Evolutionary conservation across 2,329 filamentous ascomycete species (phyloP).

Genomic region (Colletotrichum somersetense): DNA sequence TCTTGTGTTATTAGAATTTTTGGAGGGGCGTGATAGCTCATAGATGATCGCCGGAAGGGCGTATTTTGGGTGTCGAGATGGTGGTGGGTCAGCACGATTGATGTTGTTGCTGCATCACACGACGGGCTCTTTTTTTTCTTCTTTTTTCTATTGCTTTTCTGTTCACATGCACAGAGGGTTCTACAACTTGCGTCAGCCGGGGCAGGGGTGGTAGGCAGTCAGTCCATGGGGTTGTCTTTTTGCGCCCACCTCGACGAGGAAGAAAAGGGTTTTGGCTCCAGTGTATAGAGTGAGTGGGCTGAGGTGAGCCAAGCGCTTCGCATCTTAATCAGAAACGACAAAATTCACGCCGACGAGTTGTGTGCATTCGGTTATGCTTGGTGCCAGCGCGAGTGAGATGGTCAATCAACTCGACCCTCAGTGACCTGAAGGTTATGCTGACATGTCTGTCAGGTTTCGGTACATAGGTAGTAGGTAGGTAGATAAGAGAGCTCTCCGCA

Average conservation of each 20-base stretch:
- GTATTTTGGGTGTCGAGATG: slow-evolving; percentile 14
- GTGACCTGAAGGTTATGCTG: background rate
- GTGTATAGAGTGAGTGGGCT: slow-evolving; percentile 37
- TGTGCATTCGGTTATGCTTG: background rate
- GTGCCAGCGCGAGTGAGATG: background rate
- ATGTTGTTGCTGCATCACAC: background rate
- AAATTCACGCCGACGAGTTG: background rate
- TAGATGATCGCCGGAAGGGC: slow-evolving; percentile 35
- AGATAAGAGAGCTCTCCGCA: background rate
- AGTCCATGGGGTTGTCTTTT: slow-evolving; percentile 13
- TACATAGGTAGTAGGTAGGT: background rate
- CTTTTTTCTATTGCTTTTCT: slow-evolving; percentile 1
- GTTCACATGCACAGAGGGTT: background rate
- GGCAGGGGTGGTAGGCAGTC: background rate
- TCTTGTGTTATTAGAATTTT: slow-evolving; percentile 38
- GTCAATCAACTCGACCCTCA: background rate
- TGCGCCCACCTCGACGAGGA: background rate
- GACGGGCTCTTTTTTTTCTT: background rate
- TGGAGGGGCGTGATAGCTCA: slow-evolving; percentile 20
- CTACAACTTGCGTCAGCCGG: background rate
- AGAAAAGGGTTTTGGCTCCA: slow-evolving; percentile 22
- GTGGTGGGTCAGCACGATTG: background rate
- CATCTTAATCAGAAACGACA: slow-evolving; percentile 31
- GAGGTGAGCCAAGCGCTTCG: slow-evolving; percentile 26
- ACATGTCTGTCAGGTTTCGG: background rate